These are phyloP conservation scores for Lolium rigidum DNA, from an alignment of 176 grass and related monocot genomes.

Conservation along the genomic window DNA sequence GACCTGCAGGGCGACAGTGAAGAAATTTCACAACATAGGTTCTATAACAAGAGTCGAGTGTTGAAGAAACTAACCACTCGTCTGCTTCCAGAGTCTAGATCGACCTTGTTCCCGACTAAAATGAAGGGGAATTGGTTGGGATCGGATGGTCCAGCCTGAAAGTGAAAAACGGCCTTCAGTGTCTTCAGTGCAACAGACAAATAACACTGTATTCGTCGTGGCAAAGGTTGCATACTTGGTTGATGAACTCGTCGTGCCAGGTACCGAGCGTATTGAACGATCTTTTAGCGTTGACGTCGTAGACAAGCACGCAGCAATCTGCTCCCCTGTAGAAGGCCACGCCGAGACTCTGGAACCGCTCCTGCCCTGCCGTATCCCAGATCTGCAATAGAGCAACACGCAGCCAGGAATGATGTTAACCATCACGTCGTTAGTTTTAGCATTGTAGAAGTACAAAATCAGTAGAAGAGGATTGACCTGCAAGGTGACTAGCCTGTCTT, in stretches of 20 bases:
- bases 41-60: neutral
- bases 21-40: neutral
- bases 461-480: conserved; percentile 52
- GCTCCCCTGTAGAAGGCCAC: conserved; percentile 98
- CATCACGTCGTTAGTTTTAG: neutral
- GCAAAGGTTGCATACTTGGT: conserved; percentile 39
- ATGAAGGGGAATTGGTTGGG: conserved; percentile 86
- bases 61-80: conserved; percentile 57
- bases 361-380: conserved; percentile 98
- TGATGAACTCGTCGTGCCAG: conserved; percentile 97
- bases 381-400: conserved; percentile 55
- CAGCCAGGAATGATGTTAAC: neutral
- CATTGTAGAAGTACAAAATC: conserved; percentile 20
- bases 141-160: conserved; percentile 76
- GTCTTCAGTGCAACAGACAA: neutral
- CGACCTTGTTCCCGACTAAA: conserved; percentile 90
- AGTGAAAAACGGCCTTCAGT: conserved; percentile 6
- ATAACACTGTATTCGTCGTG: neutral
- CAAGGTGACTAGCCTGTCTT: conserved; percentile 89
- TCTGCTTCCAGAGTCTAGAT: conserved; percentile 82
- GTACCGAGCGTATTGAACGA: conserved; percentile 79
- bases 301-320: conserved; percentile 91
- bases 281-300: conserved; percentile 87
- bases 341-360: conserved; percentile 97
- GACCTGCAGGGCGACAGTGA: conserved; percentile 45